Base-by-base conservation (phyloP, 108 stramenopile genomes). In the Stephanodiscus triporus region DNA sequence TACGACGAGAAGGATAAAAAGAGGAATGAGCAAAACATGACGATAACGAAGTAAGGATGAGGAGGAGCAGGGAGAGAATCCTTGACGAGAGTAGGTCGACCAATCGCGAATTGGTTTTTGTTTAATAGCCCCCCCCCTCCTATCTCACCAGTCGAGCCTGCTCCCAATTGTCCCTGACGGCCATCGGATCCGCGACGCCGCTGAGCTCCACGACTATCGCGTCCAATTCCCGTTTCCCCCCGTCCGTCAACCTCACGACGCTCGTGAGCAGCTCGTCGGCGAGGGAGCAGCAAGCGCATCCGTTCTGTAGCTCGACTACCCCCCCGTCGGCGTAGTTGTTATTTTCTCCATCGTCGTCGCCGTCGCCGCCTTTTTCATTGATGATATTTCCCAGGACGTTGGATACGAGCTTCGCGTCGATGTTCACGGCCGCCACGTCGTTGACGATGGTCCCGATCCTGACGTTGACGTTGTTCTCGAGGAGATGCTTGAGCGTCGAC, bases 391-490 rank as follows among this genome's bases (percentile, higher is more conserved):
- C 54, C 16, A 68, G 19, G 5, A 26, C 43, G 26, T 75, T 73
- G 66, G 68, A 20, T 13, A 97, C 68, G 9, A 99, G 86, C 62
- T 96, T 97, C 75, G 97, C 96, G 71, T 99, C 99, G 60, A 99
- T 97, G 81, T 99, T 99, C 9, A 99, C 90, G 9, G 78, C 75
- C 13, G 95, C 96, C 43, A 99, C 95, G 67, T 99, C 99, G 54
- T 99, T 99, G 64, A 99, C 98, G 56, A 99, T 91, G 2, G 98
- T 88, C 13, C 97, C 97, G 30, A 97, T 88, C 36, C 78, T 84
- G 36, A 76, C 54, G 6, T 84, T 78, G 56, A 87, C 80, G 19
- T 74, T 80, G 65, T 92, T 94, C 72, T 92, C 86, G 16, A 99
- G 80, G 23, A 99, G 49, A 70, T 97, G 84, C 68, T 91, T 86